Percentiles rank a stretch among this genome's conserved stretches.
Conservation (phyloP, 306 rosid genomes). For the Vicia villosa region DNA sequence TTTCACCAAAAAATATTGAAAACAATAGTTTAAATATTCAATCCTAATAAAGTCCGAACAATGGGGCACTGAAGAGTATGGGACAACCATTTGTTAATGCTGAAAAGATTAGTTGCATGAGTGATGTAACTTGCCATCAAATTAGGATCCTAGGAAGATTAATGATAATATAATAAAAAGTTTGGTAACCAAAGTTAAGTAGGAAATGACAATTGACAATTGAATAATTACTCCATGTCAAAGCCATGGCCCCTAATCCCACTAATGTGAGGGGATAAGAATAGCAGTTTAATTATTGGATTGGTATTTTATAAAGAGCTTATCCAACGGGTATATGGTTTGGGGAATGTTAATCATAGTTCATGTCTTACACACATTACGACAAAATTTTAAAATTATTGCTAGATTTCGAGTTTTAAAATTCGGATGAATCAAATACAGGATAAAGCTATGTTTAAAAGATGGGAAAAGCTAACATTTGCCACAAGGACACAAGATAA, state of each 20-base stretch:
- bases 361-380: no score
- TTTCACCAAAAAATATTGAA: no score
- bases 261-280: not conserved
- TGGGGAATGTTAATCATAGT: no score
- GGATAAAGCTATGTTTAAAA: no score
- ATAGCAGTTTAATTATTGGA: not conserved
- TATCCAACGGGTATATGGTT: no score
- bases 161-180: not conserved
- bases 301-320: no score
- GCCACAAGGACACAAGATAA: no score
- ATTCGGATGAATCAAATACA: no score
- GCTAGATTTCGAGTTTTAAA: no score
- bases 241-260: not conserved
- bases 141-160: constrained; percentile 1
- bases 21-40: no score
- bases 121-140: constrained; percentile 37
- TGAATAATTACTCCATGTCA: constrained; percentile 4
- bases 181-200: constrained; percentile 18
- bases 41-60: no score
- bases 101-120: constrained; percentile 27
- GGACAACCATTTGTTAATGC: constrained; percentile 29
- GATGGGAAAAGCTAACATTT: accelerated
- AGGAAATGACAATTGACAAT: constrained; percentile 9
- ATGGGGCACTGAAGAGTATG: constrained; percentile 32
- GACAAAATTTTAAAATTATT: no score